Evolutionary conservation across 164 flowering plant genomes (phyloP), one percentile per base, ranked within the genome.

Genomic region (Vitis amurensis): DNA sequence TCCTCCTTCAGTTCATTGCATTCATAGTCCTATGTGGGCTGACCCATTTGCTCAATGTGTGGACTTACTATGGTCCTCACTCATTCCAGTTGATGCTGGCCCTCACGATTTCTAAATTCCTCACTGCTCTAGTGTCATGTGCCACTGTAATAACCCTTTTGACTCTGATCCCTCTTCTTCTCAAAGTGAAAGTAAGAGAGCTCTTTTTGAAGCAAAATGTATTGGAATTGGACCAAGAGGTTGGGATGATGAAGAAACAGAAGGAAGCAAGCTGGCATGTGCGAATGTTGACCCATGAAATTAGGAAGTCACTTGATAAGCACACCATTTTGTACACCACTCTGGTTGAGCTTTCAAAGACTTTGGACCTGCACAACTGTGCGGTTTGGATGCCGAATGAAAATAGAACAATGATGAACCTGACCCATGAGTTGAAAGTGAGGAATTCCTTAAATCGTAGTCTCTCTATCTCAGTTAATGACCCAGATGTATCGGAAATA

Each of bases 1-100:
- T 87, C 10, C 80, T 87, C 11, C 57, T 81, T 52, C 84, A 85
- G 66, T 87, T 87, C 69, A 73, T 84, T 59, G 84, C 84, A 0
- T 87, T 87, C 68, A 87, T 87, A 29, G 91, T 87, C 11, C 86
- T 87, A 13, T 87, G 91, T 75, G 91, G 91, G 50, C 61, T 84
- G 74, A 87, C 91, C 56, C 91, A 87, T 77, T 68, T 87, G 71
- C 83, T 87, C 64, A 85, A 80, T 52, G 79, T 59, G 0, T 85
- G 87, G 89, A 84, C 89, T n/a, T 83, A 81, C 27, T 83, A 81
- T 69, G 87, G 88, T 14, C 84, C 79, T 9, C 87, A 83, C 49
- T 72, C 91, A 10, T 87, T 87, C 70, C 89, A 81, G 64, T 48
- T 87, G 71, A 75, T 85, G 81, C 59, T 87, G 67, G 63, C 79